These are phyloP conservation scores for Tolypocladium capitatum DNA, from an alignment of 2,329 filamentous ascomycete species.

Conservation along the genomic window DNA sequence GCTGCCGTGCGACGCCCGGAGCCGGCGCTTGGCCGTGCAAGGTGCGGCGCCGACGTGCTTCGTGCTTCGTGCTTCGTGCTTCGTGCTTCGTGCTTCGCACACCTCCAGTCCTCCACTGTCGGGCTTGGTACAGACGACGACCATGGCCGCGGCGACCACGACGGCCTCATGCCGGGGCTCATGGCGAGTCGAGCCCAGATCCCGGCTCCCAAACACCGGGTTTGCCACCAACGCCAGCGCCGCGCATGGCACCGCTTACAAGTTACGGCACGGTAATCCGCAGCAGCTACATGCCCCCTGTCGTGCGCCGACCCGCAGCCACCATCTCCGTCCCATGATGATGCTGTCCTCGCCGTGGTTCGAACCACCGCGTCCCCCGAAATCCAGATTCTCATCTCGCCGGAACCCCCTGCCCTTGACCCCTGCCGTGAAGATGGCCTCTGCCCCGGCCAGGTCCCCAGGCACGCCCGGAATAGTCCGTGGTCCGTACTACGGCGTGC, in stretches of 20 bases:
- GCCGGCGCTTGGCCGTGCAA: not conserved
- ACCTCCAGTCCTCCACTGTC: no score
- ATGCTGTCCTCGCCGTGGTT: not conserved
- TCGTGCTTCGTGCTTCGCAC: no score
- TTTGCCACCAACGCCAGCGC: no score
- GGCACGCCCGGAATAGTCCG: not conserved
- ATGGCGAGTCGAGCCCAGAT: not conserved
- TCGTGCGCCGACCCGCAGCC: conserved; percentile 2
- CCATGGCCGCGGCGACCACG: not conserved
- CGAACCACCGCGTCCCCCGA: not conserved
- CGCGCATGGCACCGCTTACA: not conserved
- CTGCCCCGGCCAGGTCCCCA: not conserved
- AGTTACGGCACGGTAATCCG: not conserved
- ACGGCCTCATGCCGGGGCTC: not conserved
- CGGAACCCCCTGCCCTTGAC: not conserved
- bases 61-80: no score
- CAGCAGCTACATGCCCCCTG: not conserved
- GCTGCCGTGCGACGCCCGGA: not conserved
- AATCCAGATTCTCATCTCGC: not conserved
- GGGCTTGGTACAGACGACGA: not conserved
- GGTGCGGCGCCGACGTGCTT: not conserved
- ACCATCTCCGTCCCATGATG: not conserved
- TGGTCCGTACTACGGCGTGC: not conserved
- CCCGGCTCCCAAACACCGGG: not conserved
- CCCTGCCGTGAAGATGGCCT: not conserved